These are phyloP conservation scores for Neopestalotiopsis clavispora DNA, from an alignment of 2,329 filamentous ascomycete species.

Conservation along the genomic window DNA sequence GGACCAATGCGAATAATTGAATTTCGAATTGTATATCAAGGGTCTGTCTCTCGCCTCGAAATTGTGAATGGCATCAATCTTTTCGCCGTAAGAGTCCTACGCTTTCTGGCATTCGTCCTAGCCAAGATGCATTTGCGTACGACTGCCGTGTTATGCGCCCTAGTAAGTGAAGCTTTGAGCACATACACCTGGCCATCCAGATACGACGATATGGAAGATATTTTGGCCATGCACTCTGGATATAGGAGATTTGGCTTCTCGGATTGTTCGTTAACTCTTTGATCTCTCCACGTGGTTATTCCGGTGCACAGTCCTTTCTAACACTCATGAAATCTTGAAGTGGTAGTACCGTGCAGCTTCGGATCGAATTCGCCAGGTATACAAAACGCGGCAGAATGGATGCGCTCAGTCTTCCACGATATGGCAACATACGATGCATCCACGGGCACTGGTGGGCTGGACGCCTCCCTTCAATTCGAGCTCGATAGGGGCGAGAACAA, in stretches of 20 bases:
- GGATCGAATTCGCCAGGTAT: slow-evolving; percentile 10
- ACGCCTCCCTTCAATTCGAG: slow-evolving; percentile 28
- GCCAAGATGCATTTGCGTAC: too few relatives aligned
- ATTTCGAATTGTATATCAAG: too few relatives aligned
- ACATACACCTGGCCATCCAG: slow-evolving; percentile 20
- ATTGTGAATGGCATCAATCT: too few relatives aligned
- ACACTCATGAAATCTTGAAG: not conserved
- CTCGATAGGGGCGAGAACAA: slow-evolving; percentile 25
- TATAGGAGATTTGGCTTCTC: slow-evolving; percentile 16
- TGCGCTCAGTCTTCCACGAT: slow-evolving; percentile 29
- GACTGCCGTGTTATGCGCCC: too few relatives aligned
- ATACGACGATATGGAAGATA: slow-evolving; percentile 19
- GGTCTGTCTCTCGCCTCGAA: too few relatives aligned
- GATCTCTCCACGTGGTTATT: not conserved
- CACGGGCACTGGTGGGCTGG: slow-evolving; percentile 25
- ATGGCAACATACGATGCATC: slow-evolving; percentile 24
- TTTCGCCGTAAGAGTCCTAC: too few relatives aligned
- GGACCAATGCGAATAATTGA: too few relatives aligned
- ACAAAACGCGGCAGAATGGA: slow-evolving; percentile 27
- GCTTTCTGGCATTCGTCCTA: too few relatives aligned
- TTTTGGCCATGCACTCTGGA: slow-evolving; percentile 17
- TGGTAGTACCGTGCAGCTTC: slow-evolving; percentile 21
- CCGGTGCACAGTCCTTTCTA: not conserved
- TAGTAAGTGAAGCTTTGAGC: not conserved
- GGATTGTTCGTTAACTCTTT: slow-evolving; percentile 16